These are phyloP conservation scores for Noccaea bulbosa DNA, from an alignment of 345 rosid species.

Conservation along the genomic window DNA sequence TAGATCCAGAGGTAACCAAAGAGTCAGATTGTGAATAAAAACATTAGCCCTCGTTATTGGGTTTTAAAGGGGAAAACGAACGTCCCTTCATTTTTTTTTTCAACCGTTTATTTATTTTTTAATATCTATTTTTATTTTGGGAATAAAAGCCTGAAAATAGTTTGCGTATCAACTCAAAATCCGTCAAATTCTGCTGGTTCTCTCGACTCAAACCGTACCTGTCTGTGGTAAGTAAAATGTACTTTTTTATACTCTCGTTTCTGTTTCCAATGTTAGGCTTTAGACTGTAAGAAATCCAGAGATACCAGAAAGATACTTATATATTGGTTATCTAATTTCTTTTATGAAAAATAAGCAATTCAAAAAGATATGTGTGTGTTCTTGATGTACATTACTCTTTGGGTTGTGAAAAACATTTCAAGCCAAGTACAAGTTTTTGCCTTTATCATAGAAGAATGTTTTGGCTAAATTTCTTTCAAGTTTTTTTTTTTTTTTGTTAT, in stretches of 20 bases:
- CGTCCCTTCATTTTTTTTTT: constrained; percentile 21
- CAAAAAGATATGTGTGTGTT: too few relatives aligned
- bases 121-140: constrained; percentile 5
- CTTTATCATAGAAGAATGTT: too few relatives aligned
- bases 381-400: too few relatives aligned
- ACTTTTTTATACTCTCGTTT: not conserved
- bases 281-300: too few relatives aligned
- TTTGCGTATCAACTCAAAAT: constrained; percentile 18
- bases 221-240: not conserved
- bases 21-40: constrained; percentile 40
- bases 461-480: too few relatives aligned
- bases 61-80: constrained; percentile 36
- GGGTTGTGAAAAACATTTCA: too few relatives aligned
- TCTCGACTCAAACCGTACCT: not conserved
- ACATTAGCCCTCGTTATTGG: not conserved
- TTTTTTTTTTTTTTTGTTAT: too few relatives aligned
- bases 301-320: too few relatives aligned
- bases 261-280: not conserved
- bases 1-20: constrained; percentile 60
- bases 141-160: constrained; percentile 15
- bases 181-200: constrained; percentile 18
- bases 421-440: too few relatives aligned
- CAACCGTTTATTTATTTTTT: constrained; percentile 24
- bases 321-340: too few relatives aligned
- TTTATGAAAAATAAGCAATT: too few relatives aligned